Evolutionary conservation across 208 protist genomes (phyloP), one percentile per base, ranked within the genome.

Genomic region (Naegleria fowleri): DNA sequence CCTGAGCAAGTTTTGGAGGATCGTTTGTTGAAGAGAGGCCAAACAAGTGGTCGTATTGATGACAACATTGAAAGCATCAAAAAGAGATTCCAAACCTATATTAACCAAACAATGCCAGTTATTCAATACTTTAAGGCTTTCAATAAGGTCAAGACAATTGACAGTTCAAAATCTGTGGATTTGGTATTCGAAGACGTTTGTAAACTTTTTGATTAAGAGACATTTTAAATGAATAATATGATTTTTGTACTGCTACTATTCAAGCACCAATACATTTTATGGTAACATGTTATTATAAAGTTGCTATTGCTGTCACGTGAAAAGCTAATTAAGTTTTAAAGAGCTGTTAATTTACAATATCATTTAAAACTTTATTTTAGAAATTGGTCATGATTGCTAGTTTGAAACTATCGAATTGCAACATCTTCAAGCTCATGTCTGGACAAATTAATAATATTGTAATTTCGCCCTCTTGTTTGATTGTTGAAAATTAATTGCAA

Each of bases 71-170:
- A 83, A 38, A 39, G 38, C 36, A 91, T 92, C n/a, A 52, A n/a
- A 5, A 91, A 88, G 39, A 76, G 91, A 76, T 87, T 92, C 52
- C 9, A 83, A 22, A 91, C 86, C 16, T 92, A 76, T 75, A 33
- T 48, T 33, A 92, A 67, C 0, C 75, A 92, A 92, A 83, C 91
- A 29, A 67, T 59, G n/a, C 91, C 91, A 38, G 91, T 92, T 0
- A 79, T 92, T 39, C 3, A 91, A 25, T 92, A 92, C 25, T 92
- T 90, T 51, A 25, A 6, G 9, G 90, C 88, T 3, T 33, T 43
- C 38, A 90, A 51, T 36, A 86, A 88, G 25, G 55, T 92, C 6
- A 79, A 33, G 25, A 75, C n/a, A 22, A 88, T 92, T 39, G n/a
- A 92, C 36, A 55, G 88, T 58, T 52, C 90, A 0, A 89, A 67